These are phyloP conservation scores for Cryptococcus sp. DNA, from an alignment of 1,284 basidiomycete species.

Conservation along the genomic window DNA sequence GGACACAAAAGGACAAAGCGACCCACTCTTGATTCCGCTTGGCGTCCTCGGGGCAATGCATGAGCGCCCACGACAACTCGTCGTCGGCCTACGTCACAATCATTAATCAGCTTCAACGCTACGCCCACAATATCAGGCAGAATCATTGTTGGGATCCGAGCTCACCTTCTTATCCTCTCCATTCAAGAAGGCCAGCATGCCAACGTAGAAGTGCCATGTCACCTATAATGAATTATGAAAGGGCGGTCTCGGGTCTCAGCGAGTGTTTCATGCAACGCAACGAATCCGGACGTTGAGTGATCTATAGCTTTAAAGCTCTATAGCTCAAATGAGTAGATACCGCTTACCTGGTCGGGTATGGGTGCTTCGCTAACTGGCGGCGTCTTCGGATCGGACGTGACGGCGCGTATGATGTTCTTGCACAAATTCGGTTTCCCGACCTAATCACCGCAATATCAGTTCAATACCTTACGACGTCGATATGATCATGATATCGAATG, in stretches of 20 bases:
- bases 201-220: constrained; percentile 88
- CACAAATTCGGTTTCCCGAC: constrained; percentile 87
- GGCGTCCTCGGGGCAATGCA: constrained; percentile 70
- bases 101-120: constrained; percentile 3
- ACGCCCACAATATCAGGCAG: background rate
- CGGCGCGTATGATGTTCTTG: constrained; percentile 86
- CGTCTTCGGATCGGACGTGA: constrained; percentile 80
- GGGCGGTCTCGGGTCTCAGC: constrained; percentile 51
- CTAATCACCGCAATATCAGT: constrained; percentile 52
- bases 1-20: background rate
- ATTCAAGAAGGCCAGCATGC: constrained; percentile 88
- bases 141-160: background rate
- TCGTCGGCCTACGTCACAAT: constrained; percentile 66
- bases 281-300: background rate
- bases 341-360: constrained; percentile 76
- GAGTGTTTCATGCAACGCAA: constrained; percentile 4
- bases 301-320: background rate
- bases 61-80: constrained; percentile 78
- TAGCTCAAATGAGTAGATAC: constrained; percentile 12
- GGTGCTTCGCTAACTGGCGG: constrained; percentile 76
- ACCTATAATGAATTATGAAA: constrained; percentile 53
- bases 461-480: background rate
- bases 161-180: constrained; percentile 81
- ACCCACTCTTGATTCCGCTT: constrained; percentile 77
- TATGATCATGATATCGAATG: background rate